phyloP scores from a whole-genome alignment of 805 yeast genomes.

The Ogataea thermomethanolica region DNA sequence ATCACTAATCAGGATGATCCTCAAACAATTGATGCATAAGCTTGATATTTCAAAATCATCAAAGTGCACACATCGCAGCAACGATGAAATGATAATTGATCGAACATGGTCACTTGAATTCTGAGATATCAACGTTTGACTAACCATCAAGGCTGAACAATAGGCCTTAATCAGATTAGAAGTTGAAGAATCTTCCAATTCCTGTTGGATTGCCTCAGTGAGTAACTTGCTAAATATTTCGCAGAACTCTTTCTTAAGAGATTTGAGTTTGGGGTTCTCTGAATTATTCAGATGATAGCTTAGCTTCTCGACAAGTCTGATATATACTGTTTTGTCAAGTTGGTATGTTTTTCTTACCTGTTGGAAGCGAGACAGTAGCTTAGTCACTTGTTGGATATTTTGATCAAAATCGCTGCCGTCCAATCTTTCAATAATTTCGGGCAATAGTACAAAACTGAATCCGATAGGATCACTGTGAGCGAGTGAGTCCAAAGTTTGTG shows the following conservation, averaged over 20 bases:
- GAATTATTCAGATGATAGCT: constrained; percentile 1
- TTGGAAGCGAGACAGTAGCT: constrained; percentile 4
- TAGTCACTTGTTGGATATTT: constrained; percentile 1
- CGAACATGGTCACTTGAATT: constrained; percentile 10
- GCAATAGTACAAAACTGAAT: neutral
- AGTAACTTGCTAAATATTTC: constrained; percentile 17
- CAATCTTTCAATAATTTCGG: neutral
- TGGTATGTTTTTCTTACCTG: constrained; percentile 9
- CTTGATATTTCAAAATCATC: constrained; percentile 14
- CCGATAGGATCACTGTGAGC: neutral
- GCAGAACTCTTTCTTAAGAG: constrained; percentile 18
- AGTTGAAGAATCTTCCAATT: constrained; percentile 4
- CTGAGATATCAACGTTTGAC: constrained; percentile 12
- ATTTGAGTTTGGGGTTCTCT: constrained; percentile 12
- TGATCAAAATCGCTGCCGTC: too few species aligned
- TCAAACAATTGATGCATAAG: constrained; percentile 23
- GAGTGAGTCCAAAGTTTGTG: too few species aligned
- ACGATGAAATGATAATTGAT: constrained; percentile 11
- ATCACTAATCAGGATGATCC: constrained; percentile 17
- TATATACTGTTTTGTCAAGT: constrained; percentile 9
- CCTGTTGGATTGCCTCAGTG: constrained; percentile 9
- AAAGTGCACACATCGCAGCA: constrained; percentile 15
- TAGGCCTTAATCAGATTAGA: constrained; percentile 16
- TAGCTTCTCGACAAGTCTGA: constrained; percentile 5
- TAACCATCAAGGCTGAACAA: constrained; percentile 24